phyloP scores from a whole-genome alignment of 2,329 filamentous ascomycete genomes.

The Arthrobotrys entomopaga region DNA sequence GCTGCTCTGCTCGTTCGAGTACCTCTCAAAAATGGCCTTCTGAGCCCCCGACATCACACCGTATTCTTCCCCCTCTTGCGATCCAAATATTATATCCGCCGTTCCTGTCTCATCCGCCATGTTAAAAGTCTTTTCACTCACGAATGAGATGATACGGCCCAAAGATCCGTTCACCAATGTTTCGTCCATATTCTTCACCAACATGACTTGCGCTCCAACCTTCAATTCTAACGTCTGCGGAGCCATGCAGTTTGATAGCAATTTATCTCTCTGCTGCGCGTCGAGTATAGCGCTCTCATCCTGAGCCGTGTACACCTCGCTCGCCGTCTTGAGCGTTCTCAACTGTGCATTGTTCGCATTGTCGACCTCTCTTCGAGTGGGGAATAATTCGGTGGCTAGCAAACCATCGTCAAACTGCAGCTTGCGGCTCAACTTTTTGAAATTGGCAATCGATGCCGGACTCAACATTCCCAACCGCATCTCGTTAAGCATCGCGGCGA shows the following conservation, averaged over 20 bases:
- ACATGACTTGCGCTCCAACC: constrained; percentile 94
- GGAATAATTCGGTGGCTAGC: constrained; percentile 90
- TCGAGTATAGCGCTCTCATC: constrained; percentile 77
- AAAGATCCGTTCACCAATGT: constrained; percentile 92
- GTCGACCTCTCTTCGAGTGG: constrained; percentile 89
- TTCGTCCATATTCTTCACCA: constrained; percentile 99
- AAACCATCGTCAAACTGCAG: constrained; percentile 78
- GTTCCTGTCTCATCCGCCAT: constrained; percentile 65
- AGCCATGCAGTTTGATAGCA: constrained; percentile 92
- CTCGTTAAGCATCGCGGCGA: constrained; percentile 95
- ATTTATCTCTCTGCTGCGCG: constrained; percentile 74
- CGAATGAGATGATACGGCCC: constrained; percentile 84
- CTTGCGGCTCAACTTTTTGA: constrained; percentile 77
- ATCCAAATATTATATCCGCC: constrained; percentile 64
- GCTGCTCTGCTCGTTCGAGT: constrained; percentile 63
- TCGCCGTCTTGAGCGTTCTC: constrained; percentile 74
- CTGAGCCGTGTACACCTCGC: constrained; percentile 74
- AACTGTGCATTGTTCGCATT: constrained; percentile 82
- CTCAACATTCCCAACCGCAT: constrained; percentile 90
- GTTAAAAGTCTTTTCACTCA: constrained; percentile 73
- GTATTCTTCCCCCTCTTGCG: constrained; percentile 57
- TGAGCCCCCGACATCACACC: constrained; percentile 60
- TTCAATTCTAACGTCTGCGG: constrained; percentile 83
- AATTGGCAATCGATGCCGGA: constrained; percentile 78
- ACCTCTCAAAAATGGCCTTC: constrained; percentile 65